These are phyloP conservation scores for Hericium coralloides DNA, from an alignment of 768 basidiomycete species.

Conservation along the genomic window DNA sequence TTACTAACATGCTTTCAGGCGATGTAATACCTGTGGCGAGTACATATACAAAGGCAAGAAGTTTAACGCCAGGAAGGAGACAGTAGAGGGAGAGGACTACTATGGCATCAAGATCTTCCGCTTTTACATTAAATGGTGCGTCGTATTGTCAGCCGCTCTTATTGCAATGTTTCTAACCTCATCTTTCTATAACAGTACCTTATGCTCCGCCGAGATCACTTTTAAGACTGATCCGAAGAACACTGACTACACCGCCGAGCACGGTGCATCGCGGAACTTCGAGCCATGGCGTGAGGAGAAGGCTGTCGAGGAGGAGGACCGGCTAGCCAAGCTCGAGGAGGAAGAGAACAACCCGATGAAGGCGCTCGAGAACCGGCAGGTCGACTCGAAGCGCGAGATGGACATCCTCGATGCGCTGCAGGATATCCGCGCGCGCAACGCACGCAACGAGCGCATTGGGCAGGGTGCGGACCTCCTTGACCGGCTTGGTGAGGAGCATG, in stretches of 20 bases:
- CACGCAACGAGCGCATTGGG: conserved; percentile 81
- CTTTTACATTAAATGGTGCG: conserved; percentile 87
- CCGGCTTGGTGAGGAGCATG: conserved; percentile 53
- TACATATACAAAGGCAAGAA: conserved; percentile 99
- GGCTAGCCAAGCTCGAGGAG: conserved; percentile 77
- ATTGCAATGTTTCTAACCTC: conserved; percentile 11
- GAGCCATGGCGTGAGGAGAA: conserved; percentile 92
- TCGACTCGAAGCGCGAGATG: conserved; percentile 95
- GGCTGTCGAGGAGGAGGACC: conserved; percentile 74
- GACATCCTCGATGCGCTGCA: conserved; percentile 94
- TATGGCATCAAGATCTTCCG: conserved; percentile 96
- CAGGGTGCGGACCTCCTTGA: conserved; percentile 62
- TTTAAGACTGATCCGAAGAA: conserved; percentile 99
- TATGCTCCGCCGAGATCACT: conserved; percentile 97
- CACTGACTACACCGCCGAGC: conserved; percentile 88
- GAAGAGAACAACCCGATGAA: conserved; percentile 98
- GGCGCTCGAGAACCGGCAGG: conserved; percentile 84
- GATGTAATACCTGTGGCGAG: conserved; percentile 93
- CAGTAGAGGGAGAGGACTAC: conserved; percentile 94
- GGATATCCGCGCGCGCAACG: conserved; percentile 81
- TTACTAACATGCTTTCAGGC: conserved; percentile 36
- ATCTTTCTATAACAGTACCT: conserved; percentile 43
- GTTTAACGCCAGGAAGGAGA: conserved; percentile 98
- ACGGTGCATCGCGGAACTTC: conserved; percentile 95
- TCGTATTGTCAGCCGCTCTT: conserved; percentile 22